Base-by-base conservation (phyloP, 176 grass and related monocot genomes). In the Avena sativa region DNA sequence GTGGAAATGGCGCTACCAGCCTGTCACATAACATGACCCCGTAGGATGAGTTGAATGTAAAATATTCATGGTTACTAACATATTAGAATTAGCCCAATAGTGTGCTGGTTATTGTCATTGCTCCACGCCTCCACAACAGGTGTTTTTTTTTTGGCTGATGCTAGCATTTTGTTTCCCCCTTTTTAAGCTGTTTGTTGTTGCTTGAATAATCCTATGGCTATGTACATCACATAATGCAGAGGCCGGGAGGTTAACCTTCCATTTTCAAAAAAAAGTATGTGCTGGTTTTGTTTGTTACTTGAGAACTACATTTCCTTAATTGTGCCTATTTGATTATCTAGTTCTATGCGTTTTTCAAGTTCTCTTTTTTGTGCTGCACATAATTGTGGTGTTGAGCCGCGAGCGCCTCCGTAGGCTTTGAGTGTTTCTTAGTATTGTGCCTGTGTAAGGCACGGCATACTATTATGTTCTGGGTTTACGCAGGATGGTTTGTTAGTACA, bases 291-390 rank as follows among this genome's bases (percentile, higher is more conserved):
- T 74, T 59, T 72, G 7, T 28, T 83, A 21, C 17, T 50, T 65
- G 12, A 53, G 28, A 75, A 8, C 72, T 66, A 51, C 47, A 78
- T 88, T 79, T 84, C 14, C 55, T 43, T 84, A 79, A 44, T 47
- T 40, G 46, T 84, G 44, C 30, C 4, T 49, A 5, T 71, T 80
- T 1, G 12, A 30, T 43, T 36, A 60, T 80, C 69, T 51, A 4
- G 66, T 62, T 72, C 26, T 4, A 12, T 13, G 19, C 5, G 21
- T 51, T 19, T 11, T 56, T 60, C 61, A 10, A 51, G 52, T 73
- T 82, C 8, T 78, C 16, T 8, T 83, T 79, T 46, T 32, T 46
- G 74, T 52, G 28, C 12, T 20, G 0, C 51, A 79, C 44, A 53
- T 71, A 59, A 21, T 65, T 76, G 58, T 80, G 64, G 52, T 1